Evolutionary conservation across 768 basidiomycete species (phyloP).

Genomic region (Lactarius sp.): DNA sequence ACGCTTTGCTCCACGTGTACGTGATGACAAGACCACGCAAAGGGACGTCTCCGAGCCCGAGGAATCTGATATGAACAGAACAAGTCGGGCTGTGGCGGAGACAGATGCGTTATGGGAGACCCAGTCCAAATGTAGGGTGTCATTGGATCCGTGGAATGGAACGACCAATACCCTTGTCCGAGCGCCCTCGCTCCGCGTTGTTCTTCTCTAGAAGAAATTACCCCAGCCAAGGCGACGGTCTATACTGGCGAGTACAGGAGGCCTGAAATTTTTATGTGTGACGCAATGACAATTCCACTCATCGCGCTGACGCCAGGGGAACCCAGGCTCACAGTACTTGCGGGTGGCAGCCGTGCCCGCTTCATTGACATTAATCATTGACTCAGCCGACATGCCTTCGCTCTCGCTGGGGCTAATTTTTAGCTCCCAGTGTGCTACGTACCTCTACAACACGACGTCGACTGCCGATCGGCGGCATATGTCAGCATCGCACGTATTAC

Average conservation of each 20-base stretch:
- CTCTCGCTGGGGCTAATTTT: not conserved
- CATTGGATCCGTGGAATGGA: not conserved
- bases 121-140: not conserved
- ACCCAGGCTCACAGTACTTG: not conserved
- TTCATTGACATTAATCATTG: not conserved
- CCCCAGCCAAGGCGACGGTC: not conserved
- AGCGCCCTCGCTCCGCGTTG: not conserved
- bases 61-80: not conserved
- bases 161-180: not conserved
- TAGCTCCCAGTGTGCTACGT: not conserved
- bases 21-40: not conserved
- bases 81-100: not conserved
- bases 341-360: no score
- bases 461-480: not conserved
- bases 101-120: not conserved
- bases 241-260: not conserved
- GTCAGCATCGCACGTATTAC: not conserved
- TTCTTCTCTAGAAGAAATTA: not conserved
- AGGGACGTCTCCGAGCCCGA: not conserved
- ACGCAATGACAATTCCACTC: not conserved
- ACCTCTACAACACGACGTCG: not conserved
- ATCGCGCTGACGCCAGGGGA: not conserved
- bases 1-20: not conserved
- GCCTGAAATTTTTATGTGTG: not conserved
- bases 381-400: not conserved